Percentiles rank a stretch among this genome's conserved stretches.
Conservation (phyloP, 495 filamentous ascomycete species). For the Penicillium crystallinum region DNA sequence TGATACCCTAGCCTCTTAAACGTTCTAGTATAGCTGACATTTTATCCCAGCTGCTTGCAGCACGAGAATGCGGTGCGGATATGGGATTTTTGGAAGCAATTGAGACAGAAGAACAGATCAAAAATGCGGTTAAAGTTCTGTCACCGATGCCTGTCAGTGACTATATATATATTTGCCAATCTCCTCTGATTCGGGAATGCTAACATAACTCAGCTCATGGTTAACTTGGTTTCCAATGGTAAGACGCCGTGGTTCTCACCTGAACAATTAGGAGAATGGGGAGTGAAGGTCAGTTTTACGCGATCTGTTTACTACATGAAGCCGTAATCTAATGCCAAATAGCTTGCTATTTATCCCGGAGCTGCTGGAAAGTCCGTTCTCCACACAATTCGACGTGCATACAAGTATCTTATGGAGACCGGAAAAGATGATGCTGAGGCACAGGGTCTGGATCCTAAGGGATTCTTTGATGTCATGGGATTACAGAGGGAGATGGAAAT, state of each 20-base stretch:
- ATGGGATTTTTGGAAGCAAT: background rate
- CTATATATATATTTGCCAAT: background rate
- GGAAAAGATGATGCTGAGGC: background rate
- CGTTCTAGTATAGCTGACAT: background rate
- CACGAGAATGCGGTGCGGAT: background rate
- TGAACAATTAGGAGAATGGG: background rate
- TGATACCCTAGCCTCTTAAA: background rate
- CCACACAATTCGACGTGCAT: background rate
- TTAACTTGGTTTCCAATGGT: background rate
- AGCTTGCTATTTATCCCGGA: background rate
- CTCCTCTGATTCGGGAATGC: background rate
- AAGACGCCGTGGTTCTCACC: background rate
- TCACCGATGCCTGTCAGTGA: background rate
- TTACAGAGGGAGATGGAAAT: background rate
- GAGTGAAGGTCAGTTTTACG: background rate
- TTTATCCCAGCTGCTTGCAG: background rate
- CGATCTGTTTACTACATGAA: too few relatives aligned
- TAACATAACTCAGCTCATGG: background rate
- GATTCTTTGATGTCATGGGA: background rate
- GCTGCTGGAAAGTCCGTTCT: background rate
- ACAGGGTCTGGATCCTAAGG: background rate
- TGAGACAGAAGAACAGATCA: background rate
- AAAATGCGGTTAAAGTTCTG: background rate
- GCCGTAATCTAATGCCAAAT: background rate
- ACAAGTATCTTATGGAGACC: background rate